Evolutionary conservation across 768 basidiomycete species (phyloP).

Genomic region (Peribolospora kevripleyi): DNA sequence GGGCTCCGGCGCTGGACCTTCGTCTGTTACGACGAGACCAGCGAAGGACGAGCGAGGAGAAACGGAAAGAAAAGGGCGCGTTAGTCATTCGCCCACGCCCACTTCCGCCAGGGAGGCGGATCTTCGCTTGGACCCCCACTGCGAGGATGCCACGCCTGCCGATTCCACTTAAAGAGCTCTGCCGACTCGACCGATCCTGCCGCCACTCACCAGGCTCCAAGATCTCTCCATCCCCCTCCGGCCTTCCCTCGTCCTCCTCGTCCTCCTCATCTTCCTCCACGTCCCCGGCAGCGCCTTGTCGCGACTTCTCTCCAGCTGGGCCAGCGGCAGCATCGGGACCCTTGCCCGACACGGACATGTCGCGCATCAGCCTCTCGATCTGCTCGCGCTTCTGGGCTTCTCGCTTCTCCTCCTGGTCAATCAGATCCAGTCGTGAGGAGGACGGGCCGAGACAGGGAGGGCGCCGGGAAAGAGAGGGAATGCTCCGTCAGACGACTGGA

Average conservation of each 20-base stretch:
- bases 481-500: not conserved
- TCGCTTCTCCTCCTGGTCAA: constrained; percentile 35
- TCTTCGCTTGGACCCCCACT: too few relatives aligned
- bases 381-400: constrained; percentile 49
- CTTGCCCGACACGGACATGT: constrained; percentile 31
- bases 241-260: constrained; percentile 3
- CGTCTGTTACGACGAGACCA: too few relatives aligned
- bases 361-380: constrained; percentile 49
- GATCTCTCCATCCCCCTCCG: not conserved
- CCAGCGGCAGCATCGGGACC: not conserved
- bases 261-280: constrained; percentile 6
- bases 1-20: too few relatives aligned
- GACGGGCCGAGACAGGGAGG: not conserved
- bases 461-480: not conserved
- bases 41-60: too few relatives aligned
- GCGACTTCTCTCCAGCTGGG: constrained; percentile 3
- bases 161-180: too few relatives aligned
- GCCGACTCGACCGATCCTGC: too few relatives aligned
- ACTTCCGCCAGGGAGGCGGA: too few relatives aligned
- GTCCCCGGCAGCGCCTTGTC: constrained; percentile 7
- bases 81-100: too few relatives aligned
- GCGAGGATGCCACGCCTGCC: too few relatives aligned
- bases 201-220: too few relatives aligned
- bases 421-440: constrained; percentile 19
- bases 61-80: too few relatives aligned